Conservation (phyloP, 1,139 yeast genomes). For the Lodderomyces elongisporus region DNA sequence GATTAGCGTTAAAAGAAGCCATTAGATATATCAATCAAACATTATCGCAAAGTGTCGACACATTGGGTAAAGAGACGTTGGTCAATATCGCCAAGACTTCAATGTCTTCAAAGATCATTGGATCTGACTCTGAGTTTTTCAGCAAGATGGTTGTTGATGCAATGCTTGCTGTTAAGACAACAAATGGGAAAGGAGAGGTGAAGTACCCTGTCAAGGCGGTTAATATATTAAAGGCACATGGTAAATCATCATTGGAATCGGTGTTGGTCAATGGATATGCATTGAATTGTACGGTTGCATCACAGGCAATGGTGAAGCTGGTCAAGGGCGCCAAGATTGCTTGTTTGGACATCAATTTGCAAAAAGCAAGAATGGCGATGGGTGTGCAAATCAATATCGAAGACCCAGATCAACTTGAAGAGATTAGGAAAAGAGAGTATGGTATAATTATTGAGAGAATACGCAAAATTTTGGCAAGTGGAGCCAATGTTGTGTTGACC, state of each 20-base stretch:
- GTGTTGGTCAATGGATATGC: conserved; percentile 91
- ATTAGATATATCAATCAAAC: conserved; percentile 83
- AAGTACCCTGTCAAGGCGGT: conserved; percentile 98
- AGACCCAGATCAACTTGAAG: conserved; percentile 96
- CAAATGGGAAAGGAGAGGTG: conserved; percentile 79
- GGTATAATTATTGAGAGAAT: conserved; percentile 89
- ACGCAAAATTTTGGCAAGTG: conserved; percentile 79
- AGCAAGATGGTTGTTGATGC: conserved; percentile 92
- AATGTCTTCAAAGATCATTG: conserved; percentile 95
- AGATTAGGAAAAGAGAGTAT: conserved; percentile 89
- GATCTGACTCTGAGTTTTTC: conserved; percentile 91
- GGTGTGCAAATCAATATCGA: conserved; percentile 97
- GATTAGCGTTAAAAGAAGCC: conserved; percentile 91
- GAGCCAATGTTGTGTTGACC: conserved; percentile 94
- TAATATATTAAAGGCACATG: conserved; percentile 93
- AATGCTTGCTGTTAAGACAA: conserved; percentile 89
- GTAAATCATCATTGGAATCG: conserved; percentile 86
- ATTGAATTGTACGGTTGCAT: conserved; percentile 93
- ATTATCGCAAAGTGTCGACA: conserved; percentile 73
- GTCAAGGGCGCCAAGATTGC: conserved; percentile 81
- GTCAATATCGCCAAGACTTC: conserved; percentile 92
- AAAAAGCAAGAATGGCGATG: conserved; percentile 96
- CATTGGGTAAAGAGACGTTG: conserved; percentile 76
- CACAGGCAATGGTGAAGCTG: conserved; percentile 89
- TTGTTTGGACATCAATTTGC: conserved; percentile 87